A percentile compares a stretch with the other conserved stretches of the same genome.
phyloP scores from a whole-genome alignment of 345 rosid species.

The Syzygium oleosum region DNA sequence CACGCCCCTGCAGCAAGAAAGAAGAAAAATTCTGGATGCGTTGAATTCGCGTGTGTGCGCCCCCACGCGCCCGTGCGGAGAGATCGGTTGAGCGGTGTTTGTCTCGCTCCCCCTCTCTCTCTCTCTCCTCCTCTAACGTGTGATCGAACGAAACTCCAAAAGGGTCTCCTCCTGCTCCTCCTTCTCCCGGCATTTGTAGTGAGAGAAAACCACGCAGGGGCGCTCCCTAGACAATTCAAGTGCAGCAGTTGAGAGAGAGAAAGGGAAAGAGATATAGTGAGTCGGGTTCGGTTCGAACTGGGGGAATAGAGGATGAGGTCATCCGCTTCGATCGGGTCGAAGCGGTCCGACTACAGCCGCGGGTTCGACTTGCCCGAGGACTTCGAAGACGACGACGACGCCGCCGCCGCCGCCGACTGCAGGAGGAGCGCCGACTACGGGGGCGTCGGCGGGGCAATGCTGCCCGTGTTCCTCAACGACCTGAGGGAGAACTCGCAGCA shows the following conservation, averaged over 20 bases:
- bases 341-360: slow-evolving; percentile 38
- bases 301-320: neutral
- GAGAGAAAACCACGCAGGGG: neutral
- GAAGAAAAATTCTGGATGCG: neutral
- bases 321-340: slow-evolving; percentile 39
- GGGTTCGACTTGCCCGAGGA: slow-evolving; percentile 44
- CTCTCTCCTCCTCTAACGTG: neutral
- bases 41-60: neutral
- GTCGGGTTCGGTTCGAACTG: neutral
- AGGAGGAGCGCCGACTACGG: slow-evolving; percentile 13
- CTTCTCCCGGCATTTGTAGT: neutral
- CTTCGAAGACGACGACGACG: slow-evolving; percentile 1
- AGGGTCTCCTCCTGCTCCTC: neutral
- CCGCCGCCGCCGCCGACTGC: too few species aligned
- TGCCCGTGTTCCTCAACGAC: slow-evolving; percentile 67
- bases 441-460: slow-evolving; percentile 67
- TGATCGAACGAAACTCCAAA: neutral
- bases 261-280: neutral
- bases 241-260: neutral
- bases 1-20: neutral
- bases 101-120: neutral
- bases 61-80: neutral
- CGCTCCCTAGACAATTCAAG: neutral
- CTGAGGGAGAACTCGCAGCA: slow-evolving; percentile 22
- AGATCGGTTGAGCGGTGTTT: slow-evolving; percentile 4